These are phyloP conservation scores for Micractinium conductrix DNA, from an alignment of 139 green algal genomes.

Conservation along the genomic window DNA sequence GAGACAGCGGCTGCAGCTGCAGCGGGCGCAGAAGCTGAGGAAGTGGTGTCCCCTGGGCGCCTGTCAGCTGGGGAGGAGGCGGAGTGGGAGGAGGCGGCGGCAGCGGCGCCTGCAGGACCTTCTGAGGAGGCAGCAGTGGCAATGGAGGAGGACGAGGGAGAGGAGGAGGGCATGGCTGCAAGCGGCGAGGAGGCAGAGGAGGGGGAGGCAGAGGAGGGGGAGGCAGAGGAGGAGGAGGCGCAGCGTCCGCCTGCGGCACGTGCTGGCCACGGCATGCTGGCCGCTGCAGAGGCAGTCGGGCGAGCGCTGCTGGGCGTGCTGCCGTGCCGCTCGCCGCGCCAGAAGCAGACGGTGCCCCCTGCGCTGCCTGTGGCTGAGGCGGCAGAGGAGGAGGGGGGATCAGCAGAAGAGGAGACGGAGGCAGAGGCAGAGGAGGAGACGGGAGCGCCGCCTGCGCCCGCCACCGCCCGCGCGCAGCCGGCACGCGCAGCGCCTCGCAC, in stretches of 20 bases:
- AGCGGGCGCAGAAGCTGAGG: background rate
- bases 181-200: background rate
- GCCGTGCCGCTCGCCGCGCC: too few species aligned
- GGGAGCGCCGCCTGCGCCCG: too few species aligned
- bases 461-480: too few species aligned
- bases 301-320: too few species aligned
- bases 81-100: conserved; percentile 5
- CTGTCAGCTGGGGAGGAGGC: background rate
- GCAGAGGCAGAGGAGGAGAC: conserved; percentile 16
- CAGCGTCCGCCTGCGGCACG: too few species aligned
- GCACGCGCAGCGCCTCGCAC: too few species aligned
- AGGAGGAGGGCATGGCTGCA: too few species aligned
- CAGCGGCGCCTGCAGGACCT: background rate
- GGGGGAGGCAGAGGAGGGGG: background rate
- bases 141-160: background rate
- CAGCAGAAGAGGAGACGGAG: background rate
- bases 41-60: background rate
- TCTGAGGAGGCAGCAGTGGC: background rate
- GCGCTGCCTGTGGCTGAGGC: too few species aligned
- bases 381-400: background rate
- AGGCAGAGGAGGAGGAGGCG: background rate
- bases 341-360: too few species aligned
- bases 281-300: too few species aligned
- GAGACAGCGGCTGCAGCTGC: background rate
- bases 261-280: too few species aligned